Conservation (phyloP, 768 basidiomycete genomes). For the Psilocybe tampanensis region DNA sequence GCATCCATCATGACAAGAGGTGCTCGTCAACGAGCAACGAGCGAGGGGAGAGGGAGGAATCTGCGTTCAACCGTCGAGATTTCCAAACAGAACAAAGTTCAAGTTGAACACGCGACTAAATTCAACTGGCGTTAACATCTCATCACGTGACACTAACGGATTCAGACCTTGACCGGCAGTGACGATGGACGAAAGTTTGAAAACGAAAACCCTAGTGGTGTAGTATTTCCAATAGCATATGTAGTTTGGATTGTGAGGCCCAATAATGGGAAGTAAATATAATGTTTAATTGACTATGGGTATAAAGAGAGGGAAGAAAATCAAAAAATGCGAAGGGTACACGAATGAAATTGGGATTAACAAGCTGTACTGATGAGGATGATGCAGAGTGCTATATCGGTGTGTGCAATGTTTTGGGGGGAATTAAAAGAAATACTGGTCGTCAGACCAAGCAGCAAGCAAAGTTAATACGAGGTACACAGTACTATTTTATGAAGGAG, state of each 20-base stretch:
- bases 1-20: constrained; percentile 39
- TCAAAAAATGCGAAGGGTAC: constrained; percentile 18
- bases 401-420: constrained; percentile 25
- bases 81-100: constrained; percentile 13
- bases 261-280: constrained; percentile 8
- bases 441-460: constrained; percentile 10
- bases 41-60: constrained; percentile 1
- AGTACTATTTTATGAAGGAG: constrained; percentile 17
- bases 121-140: constrained; percentile 7
- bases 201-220: background rate
- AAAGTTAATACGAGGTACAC: background rate
- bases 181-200: background rate
- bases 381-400: constrained; percentile 20
- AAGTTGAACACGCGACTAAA: constrained; percentile 30
- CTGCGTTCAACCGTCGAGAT: background rate
- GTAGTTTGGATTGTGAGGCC: background rate
- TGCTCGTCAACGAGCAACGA: constrained; percentile 16
- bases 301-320: constrained; percentile 17
- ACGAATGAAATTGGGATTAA: constrained; percentile 21
- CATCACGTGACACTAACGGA: background rate
- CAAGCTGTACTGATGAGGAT: constrained; percentile 21
- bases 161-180: background rate
- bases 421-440: constrained; percentile 7
- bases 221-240: background rate
- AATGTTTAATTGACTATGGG: constrained; percentile 21